phyloP scores from a whole-genome alignment of 2,329 filamentous ascomycete genomes.

The Neocucurbitaria cava region DNA sequence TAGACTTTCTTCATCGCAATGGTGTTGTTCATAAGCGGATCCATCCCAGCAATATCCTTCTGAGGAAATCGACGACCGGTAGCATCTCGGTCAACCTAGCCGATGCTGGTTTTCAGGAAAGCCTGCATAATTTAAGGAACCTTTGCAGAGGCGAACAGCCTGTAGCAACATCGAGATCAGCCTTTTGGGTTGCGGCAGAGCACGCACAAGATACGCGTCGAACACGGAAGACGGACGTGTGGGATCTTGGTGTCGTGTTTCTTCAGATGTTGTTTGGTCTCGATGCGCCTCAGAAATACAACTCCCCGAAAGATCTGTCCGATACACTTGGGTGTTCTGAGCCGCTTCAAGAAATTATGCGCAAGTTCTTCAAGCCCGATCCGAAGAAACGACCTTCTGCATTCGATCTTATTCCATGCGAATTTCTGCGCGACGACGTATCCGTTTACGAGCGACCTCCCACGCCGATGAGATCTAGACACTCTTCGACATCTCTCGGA shows the following conservation, averaged over 20 bases:
- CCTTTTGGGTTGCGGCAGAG: constrained; percentile 85
- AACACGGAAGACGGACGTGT: constrained; percentile 85
- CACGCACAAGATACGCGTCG: constrained; percentile 64
- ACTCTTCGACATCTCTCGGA: constrained; percentile 45
- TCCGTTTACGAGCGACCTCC: constrained; percentile 49
- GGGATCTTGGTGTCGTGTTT: constrained; percentile 92
- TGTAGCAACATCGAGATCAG: constrained; percentile 70
- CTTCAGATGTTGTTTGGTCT: constrained; percentile 93
- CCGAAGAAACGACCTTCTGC: constrained; percentile 84
- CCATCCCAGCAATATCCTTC: constrained; percentile 78
- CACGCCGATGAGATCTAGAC: constrained; percentile 44
- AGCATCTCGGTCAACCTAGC: constrained; percentile 74
- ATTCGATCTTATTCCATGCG: constrained; percentile 71
- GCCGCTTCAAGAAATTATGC: constrained; percentile 78
- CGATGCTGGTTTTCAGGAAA: constrained; percentile 74
- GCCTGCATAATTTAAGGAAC: constrained; percentile 68
- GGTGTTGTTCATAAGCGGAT: constrained; percentile 85
- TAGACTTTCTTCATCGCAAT: constrained; percentile 85
- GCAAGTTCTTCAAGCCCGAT: constrained; percentile 84
- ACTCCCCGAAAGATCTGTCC: constrained; percentile 77
- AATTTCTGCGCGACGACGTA: constrained; percentile 60
- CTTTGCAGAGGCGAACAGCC: constrained; percentile 59
- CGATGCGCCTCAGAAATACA: constrained; percentile 76
- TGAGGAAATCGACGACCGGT: constrained; percentile 73
- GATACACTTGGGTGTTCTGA: constrained; percentile 75